A percentile compares a stretch with the other conserved stretches of the same genome.
Conservation (phyloP, 2,329 filamentous ascomycete genomes). For the Byssothecium circinans region DNA sequence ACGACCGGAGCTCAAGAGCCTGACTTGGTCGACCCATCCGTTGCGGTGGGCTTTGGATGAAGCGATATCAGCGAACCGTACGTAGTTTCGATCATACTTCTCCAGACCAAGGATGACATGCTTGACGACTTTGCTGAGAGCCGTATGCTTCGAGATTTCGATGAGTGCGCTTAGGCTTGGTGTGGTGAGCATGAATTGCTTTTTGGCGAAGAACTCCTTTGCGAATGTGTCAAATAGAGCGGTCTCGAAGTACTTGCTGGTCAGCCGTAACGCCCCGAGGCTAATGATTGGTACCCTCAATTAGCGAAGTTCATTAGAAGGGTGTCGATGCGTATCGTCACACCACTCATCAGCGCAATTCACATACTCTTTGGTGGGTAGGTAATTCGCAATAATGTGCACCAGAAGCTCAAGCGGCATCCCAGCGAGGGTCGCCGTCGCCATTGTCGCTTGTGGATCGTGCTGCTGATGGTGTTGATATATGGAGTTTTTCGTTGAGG, state of each 20-base stretch:
- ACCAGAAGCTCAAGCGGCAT: slow-evolving; percentile 62
- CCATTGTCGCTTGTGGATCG: slow-evolving; percentile 16
- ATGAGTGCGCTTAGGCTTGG: slow-evolving; percentile 58
- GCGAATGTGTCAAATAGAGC: slow-evolving; percentile 59
- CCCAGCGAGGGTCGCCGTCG: slow-evolving; percentile 22
- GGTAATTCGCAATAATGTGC: slow-evolving; percentile 51
- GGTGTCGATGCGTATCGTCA: no score
- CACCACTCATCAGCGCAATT: no score
- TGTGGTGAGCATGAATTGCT: slow-evolving; percentile 58
- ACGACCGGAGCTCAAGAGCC: slow-evolving; percentile 47
- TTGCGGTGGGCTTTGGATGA: slow-evolving; percentile 15
- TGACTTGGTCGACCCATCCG: slow-evolving; percentile 24
- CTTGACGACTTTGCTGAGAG: slow-evolving; percentile 46
- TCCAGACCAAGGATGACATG: slow-evolving; percentile 56
- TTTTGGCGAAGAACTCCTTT: slow-evolving; percentile 65
- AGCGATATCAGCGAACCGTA: slow-evolving; percentile 17
- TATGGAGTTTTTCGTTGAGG: not conserved
- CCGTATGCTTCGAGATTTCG: slow-evolving; percentile 45
- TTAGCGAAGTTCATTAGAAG: no score
- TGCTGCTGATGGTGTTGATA: not conserved
- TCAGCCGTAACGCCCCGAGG: slow-evolving; percentile 57
- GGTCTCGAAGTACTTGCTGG: slow-evolving; percentile 58
- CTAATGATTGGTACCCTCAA: no score
- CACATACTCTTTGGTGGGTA: slow-evolving; percentile 55
- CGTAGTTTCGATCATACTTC: slow-evolving; percentile 17